These are phyloP conservation scores for Cyclocybe aegerita DNA, from an alignment of 768 basidiomycete species.

Conservation along the genomic window DNA sequence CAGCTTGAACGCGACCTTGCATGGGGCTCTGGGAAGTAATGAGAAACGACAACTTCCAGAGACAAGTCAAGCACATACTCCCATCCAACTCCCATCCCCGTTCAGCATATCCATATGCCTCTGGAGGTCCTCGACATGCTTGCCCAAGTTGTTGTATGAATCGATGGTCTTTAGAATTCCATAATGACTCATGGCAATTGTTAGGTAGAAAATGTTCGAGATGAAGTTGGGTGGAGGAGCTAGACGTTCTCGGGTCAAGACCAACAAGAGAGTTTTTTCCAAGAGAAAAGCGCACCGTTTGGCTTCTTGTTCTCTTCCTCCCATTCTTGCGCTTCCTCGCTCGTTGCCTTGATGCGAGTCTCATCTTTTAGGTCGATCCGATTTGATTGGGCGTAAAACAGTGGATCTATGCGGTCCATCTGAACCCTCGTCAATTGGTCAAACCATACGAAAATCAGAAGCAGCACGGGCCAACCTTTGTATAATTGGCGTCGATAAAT, in stretches of 20 bases:
- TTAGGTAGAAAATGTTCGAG: slow-evolving; percentile 90
- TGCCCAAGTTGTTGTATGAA: slow-evolving; percentile 68
- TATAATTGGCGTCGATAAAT: slow-evolving; percentile 89
- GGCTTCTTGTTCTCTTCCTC: slow-evolving; percentile 46
- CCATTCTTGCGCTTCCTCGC: slow-evolving; percentile 82
- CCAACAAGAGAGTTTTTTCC: too few relatives aligned
- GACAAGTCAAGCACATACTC: slow-evolving; percentile 44
- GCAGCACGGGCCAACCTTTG: slow-evolving; percentile 55
- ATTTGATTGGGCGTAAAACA: slow-evolving; percentile 72
- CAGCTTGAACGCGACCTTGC: slow-evolving; percentile 75
- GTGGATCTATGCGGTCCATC: slow-evolving; percentile 89
- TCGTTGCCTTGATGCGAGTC: slow-evolving; percentile 91
- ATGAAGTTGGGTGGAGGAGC: slow-evolving; percentile 87
- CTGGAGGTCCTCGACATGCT: slow-evolving; percentile 75
- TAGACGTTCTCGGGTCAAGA: slow-evolving; percentile 15
- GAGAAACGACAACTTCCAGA: neutral
- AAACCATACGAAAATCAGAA: neutral
- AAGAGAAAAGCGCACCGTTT: slow-evolving; percentile 33
- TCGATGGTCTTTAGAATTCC: slow-evolving; percentile 83
- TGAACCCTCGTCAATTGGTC: slow-evolving; percentile 25
- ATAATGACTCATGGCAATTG: slow-evolving; percentile 85
- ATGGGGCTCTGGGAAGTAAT: slow-evolving; percentile 50
- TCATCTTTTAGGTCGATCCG: slow-evolving; percentile 83
- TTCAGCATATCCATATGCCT: slow-evolving; percentile 74
- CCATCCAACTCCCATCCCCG: slow-evolving; percentile 80